Evolutionary conservation across 805 yeast species (phyloP).

Genomic region (Ogataea trehalophila): DNA sequence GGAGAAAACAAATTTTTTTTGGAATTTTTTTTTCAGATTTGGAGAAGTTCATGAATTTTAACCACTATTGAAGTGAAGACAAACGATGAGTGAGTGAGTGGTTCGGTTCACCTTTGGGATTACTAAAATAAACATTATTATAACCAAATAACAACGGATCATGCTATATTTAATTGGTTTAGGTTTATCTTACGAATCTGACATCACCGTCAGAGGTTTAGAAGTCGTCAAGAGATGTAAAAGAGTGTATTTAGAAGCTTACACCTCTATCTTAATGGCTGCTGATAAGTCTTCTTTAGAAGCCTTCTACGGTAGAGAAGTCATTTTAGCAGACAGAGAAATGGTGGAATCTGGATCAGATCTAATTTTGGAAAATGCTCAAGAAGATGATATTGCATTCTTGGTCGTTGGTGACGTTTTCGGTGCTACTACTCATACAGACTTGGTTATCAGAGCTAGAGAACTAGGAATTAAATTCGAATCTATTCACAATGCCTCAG

Average conservation of each 20-base stretch:
- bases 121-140: no score
- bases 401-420: slow-evolving; percentile 96
- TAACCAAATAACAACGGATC: background rate
- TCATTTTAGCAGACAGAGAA: slow-evolving; percentile 90
- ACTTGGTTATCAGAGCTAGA: slow-evolving; percentile 85
- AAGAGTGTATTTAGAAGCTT: slow-evolving; percentile 92
- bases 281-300: slow-evolving; percentile 74
- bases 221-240: slow-evolving; percentile 79
- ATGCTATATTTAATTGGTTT: slow-evolving; percentile 92
- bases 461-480: slow-evolving; percentile 75
- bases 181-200: slow-evolving; percentile 84
- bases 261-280: slow-evolving; percentile 93
- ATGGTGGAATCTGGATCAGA: slow-evolving; percentile 89
- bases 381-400: slow-evolving; percentile 82
- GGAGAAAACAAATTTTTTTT: background rate
- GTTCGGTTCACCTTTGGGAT: no score
- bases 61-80: no score
- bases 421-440: slow-evolving; percentile 98
- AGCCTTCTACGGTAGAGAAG: slow-evolving; percentile 77
- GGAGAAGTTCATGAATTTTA: no score
- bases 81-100: no score
- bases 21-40: background rate
- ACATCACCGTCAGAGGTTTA: slow-evolving; percentile 91
- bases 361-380: slow-evolving; percentile 70
- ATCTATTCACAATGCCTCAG: slow-evolving; percentile 90